A percentile compares a stretch with the other conserved stretches of the same genome.
Evolutionary conservation across 345 rosid genomes (phyloP).

Genomic region (Aethionema arabicum): DNA sequence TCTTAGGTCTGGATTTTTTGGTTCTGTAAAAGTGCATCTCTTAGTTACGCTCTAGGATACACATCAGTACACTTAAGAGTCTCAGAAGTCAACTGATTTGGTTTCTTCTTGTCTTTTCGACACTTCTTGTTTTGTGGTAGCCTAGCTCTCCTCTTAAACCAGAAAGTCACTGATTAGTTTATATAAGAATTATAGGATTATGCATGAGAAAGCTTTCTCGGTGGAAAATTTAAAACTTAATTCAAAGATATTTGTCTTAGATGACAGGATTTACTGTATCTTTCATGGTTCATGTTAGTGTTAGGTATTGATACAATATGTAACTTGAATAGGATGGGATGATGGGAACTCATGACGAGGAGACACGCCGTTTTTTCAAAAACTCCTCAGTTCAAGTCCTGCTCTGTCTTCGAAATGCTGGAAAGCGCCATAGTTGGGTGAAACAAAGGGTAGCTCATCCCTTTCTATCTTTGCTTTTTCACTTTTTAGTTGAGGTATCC

Average conservation of each 20-base stretch:
- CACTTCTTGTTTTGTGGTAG: slow-evolving; percentile 2
- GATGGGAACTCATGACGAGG: slow-evolving; percentile 98
- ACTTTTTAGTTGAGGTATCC: neutral
- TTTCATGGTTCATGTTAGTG: neutral
- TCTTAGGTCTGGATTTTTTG: slow-evolving; percentile 1
- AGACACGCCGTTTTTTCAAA: slow-evolving; percentile 90
- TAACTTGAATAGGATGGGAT: slow-evolving; percentile 68
- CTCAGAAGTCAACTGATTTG: neutral
- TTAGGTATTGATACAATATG: slow-evolving; percentile 8
- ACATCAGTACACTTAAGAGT: neutral
- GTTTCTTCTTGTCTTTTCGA: neutral
- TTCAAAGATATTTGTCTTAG: slow-evolving; percentile 13
- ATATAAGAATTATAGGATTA: neutral
- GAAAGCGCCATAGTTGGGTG: slow-evolving; percentile 87
- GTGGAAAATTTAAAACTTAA: neutral
- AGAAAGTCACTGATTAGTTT: neutral
- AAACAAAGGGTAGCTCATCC: slow-evolving; percentile 64
- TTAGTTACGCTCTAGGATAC: slow-evolving; percentile 14
- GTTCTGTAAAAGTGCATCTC: slow-evolving; percentile 10
- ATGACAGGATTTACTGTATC: neutral
- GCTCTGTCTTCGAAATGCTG: slow-evolving; percentile 91
- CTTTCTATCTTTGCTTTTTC: slow-evolving; percentile 3
- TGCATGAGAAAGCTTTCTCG: slow-evolving; percentile 7
- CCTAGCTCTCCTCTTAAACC: slow-evolving; percentile 5
- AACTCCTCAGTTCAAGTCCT: slow-evolving; percentile 90